Base-by-base conservation (phyloP, 1,139 yeast species). In the Candida frijolesensis region DNA sequence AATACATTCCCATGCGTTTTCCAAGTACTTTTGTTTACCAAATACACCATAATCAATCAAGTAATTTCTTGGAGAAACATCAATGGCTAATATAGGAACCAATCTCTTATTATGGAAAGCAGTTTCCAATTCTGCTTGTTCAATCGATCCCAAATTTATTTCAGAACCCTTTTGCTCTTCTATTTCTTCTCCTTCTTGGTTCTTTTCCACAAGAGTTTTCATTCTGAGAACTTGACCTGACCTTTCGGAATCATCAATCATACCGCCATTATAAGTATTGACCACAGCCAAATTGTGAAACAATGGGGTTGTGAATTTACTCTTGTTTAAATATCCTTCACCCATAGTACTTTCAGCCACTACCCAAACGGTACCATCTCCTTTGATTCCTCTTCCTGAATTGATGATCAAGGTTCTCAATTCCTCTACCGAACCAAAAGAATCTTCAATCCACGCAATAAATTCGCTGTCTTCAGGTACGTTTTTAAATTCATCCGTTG, bases 291-390 rank as follows among this genome's bases (percentile, higher is more conserved):
- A 72, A 33, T 77, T 73, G 51, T 75, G 76, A 57, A 66, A 80
- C 55, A 59, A 67, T 29, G 64, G 63, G 30, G 65, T 57, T 14
- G 65, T 54, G 8, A 45, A 44, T 14, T 48, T 53, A 42, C 54
- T 50, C 15, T 60, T 59, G 37, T 51, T 56, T 14, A 58, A 50
- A 16, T 62, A 58, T 41, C 55, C 61, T 51, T 71, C 72, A 30
- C 73, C 61, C 54, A 68, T 64, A 42, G 69, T 67, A 45, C 82
- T 76, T 59, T 82, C 82, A 1, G 87, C 87, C n/a, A 84, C 83
- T 32, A 85, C 65, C 94, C 94, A 87, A 2, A 87, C 82, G 59
- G 72, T 77, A 1, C 95, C 95, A 63, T 87, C 90, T 47, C 95
- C 94, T 54, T 84, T 82, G 52, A 85, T 82, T 12, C 85, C 80